Percentiles rank a stretch among this genome's conserved stretches.
phyloP scores from a whole-genome alignment of 495 filamentous ascomycete species.

The Neurospora terricola region DNA sequence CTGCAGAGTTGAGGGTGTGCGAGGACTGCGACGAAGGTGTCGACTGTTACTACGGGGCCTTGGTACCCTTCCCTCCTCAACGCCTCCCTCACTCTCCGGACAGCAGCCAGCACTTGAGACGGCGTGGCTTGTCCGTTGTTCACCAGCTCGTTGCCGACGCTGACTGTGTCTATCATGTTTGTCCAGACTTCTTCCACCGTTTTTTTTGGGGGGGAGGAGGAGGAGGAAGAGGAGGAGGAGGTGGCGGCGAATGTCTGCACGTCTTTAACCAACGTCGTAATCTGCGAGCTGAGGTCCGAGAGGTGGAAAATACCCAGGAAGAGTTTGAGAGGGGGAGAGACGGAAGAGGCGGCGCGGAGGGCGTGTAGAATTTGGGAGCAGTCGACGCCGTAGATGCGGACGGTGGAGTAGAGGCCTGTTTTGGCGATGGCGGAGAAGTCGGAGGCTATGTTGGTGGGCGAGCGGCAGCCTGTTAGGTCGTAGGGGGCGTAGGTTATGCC shows the following conservation, averaged over 20 bases:
- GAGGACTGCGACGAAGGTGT: constrained; percentile 60
- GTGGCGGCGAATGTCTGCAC: constrained; percentile 19
- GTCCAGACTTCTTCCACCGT: constrained; percentile 19
- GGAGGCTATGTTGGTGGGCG: constrained; percentile 44
- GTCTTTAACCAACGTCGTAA: constrained; percentile 40
- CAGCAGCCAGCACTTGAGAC: constrained; percentile 40
- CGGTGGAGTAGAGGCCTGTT: constrained; percentile 37
- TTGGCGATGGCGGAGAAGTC: constrained; percentile 47
- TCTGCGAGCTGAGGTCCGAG: constrained; percentile 40
- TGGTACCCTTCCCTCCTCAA: constrained; percentile 56
- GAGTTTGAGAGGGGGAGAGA: constrained; percentile 45
- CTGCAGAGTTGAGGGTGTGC: constrained; percentile 61
- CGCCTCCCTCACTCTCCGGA: constrained; percentile 43
- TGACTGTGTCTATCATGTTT: constrained; percentile 60
- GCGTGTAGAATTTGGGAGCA: constrained; percentile 61
- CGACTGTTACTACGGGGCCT: constrained; percentile 69
- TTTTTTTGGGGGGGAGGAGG: not conserved
- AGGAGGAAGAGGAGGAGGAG: not conserved
- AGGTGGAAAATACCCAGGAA: constrained; percentile 67
- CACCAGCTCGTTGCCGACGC: constrained; percentile 74
- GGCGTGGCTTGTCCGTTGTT: constrained; percentile 48
- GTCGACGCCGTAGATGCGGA: constrained; percentile 76
- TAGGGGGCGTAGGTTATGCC: constrained; percentile 73
- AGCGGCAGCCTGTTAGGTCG: constrained; percentile 58
- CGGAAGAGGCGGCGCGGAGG: constrained; percentile 44